phyloP scores from a whole-genome alignment of 139 green algal genomes.

The Chlorella sp. region DNA sequence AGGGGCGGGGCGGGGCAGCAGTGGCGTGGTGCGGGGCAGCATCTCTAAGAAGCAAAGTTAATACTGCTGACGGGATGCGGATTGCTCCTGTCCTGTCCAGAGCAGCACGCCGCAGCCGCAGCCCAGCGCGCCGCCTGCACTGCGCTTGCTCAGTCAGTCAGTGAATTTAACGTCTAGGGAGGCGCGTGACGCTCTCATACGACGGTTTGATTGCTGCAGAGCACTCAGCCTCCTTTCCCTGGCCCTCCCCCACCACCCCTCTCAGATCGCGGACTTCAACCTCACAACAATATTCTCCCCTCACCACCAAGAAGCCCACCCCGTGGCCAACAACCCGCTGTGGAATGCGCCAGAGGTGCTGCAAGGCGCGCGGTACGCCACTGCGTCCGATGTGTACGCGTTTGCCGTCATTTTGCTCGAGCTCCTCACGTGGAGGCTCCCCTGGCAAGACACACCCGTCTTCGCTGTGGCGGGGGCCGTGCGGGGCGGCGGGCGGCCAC shows the following conservation, averaged over 20 bases:
- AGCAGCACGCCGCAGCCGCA: no score
- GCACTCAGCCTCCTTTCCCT: not conserved
- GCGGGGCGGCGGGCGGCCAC: not conserved
- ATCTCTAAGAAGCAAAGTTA: no score
- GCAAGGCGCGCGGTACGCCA: slow-evolving; percentile 34
- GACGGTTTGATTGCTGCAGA: not conserved
- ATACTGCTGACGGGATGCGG: no score
- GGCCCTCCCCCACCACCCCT: not conserved
- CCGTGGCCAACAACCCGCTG: slow-evolving; percentile 45
- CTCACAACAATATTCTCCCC: slow-evolving; percentile 37
- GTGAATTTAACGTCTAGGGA: no score
- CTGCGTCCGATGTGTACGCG: slow-evolving; percentile 9
- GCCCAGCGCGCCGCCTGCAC: not conserved
- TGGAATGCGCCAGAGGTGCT: slow-evolving; percentile 60
- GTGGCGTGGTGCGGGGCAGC: no score
- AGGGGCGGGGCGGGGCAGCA: no score
- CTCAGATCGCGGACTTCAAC: not conserved
- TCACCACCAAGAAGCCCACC: slow-evolving; percentile 31
- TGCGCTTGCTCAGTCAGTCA: no score
- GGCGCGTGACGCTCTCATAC: no score
- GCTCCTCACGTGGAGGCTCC: not conserved
- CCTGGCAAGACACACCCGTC: not conserved
- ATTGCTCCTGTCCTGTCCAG: no score
- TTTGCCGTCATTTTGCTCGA: not conserved
- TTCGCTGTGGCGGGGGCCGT: not conserved